These are phyloP conservation scores for Globisporangium uncinulatum DNA, from an alignment of 352 stramenopile genomes.

Conservation along the genomic window DNA sequence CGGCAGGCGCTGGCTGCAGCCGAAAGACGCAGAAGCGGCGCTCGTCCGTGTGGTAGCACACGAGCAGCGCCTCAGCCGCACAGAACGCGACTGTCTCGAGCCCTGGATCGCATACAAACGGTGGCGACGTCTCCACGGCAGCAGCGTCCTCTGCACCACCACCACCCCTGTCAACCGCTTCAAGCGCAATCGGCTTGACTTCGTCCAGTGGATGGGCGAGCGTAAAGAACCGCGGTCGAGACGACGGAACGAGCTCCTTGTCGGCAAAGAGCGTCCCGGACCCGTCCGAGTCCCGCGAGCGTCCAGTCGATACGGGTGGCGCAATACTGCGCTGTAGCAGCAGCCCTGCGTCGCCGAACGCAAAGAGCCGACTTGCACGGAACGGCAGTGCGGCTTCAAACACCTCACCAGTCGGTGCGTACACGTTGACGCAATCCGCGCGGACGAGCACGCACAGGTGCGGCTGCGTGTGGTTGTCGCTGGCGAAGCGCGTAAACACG, in stretches of 20 bases:
- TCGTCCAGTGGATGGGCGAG: constrained; percentile 70
- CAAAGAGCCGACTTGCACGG: constrained; percentile 52
- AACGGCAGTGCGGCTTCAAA: constrained; percentile 74
- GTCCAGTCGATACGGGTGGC: constrained; percentile 9
- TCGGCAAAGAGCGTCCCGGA: constrained; percentile 12
- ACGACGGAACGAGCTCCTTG: constrained; percentile 6
- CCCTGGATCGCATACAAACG: constrained; percentile 44
- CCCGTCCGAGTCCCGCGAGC: background rate
- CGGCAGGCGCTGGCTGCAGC: constrained; percentile 16
- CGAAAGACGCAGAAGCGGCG: constrained; percentile 48
- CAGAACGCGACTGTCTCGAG: constrained; percentile 46
- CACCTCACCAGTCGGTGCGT: constrained; percentile 52
- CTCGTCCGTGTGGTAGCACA: constrained; percentile 44
- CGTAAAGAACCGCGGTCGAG: constrained; percentile 63
- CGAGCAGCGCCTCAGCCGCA: constrained; percentile 25
- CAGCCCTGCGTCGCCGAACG: constrained; percentile 33
- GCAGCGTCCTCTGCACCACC: background rate
- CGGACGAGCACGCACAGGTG: constrained; percentile 67
- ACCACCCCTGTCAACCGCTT: background rate
- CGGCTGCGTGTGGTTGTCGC: background rate
- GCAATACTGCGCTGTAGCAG: constrained; percentile 57
- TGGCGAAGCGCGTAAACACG: constrained; percentile 39
- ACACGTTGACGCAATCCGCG: constrained; percentile 63
- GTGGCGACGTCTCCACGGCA: background rate
- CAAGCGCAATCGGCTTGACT: constrained; percentile 56